These are phyloP conservation scores for Carex parvula DNA, from an alignment of 176 grass and related monocot species.

Conservation along the genomic window DNA sequence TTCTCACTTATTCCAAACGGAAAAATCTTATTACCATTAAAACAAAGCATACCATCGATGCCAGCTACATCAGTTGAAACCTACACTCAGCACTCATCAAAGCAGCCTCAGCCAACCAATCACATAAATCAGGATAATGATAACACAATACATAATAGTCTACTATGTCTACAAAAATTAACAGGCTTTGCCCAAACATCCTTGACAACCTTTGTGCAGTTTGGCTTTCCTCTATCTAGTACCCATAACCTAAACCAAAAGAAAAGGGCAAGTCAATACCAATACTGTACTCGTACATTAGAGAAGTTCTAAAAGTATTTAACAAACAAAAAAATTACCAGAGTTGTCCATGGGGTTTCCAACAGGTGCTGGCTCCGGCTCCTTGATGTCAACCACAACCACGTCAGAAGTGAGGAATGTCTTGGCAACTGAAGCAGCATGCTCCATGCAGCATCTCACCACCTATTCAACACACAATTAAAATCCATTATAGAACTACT, in stretches of 20 bases:
- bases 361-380: slow-evolving; percentile 47
- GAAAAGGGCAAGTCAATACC: neutral
- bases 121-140: slow-evolving; percentile 16
- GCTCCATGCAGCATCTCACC: slow-evolving; percentile 97
- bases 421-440: slow-evolving; percentile 71
- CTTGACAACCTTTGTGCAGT: neutral
- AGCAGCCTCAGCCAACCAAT: slow-evolving; percentile 7
- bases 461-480: slow-evolving; percentile 39
- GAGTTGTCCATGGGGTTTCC: slow-evolving; percentile 89
- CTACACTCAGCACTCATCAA: neutral
- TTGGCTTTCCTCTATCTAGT: slow-evolving; percentile 31
- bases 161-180: slow-evolving; percentile 30
- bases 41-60: neutral
- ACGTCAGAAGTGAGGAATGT: slow-evolving; percentile 92
- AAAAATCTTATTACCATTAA: neutral
- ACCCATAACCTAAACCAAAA: slow-evolving; percentile 51
- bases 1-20: neutral
- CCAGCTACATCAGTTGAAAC: neutral
- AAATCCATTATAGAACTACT: neutral
- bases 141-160: neutral
- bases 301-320: neutral
- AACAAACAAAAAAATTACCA: slow-evolving; percentile 35
- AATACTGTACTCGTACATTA: neutral
- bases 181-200: slow-evolving; percentile 7
- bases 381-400: slow-evolving; percentile 89